Percentiles rank a stretch among this genome's conserved stretches.
phyloP scores from a whole-genome alignment of 1,284 basidiomycete genomes.

The Tausonia pullulans region DNA sequence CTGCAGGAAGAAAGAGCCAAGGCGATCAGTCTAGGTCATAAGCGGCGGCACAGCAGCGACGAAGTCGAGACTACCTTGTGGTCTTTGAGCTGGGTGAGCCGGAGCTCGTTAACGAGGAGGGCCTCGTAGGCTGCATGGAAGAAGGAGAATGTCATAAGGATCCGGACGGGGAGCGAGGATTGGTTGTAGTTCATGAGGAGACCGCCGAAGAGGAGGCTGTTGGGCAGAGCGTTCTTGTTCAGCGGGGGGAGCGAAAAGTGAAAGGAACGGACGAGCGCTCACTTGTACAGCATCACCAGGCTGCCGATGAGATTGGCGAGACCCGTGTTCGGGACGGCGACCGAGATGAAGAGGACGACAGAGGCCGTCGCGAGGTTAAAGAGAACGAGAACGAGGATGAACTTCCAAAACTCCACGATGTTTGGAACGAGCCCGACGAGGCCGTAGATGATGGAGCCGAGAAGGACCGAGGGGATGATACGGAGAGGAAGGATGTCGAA shows the following conservation, averaged over 20 bases:
- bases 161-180: conserved; percentile 57
- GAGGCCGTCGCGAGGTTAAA: conserved; percentile 92
- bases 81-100: conserved; percentile 86
- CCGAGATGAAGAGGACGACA: conserved; percentile 78
- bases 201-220: conserved; percentile 85
- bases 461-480: conserved; percentile 84
- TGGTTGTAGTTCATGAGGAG: conserved; percentile 87
- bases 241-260: not conserved
- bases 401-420: conserved; percentile 89
- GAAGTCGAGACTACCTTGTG: conserved; percentile 49
- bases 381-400: conserved; percentile 82
- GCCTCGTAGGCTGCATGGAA: conserved; percentile 99
- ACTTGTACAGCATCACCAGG: conserved; percentile 96
- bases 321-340: conserved; percentile 71
- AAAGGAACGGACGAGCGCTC: conserved; percentile 30
- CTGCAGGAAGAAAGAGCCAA: conserved; percentile 33
- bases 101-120: conserved; percentile 85
- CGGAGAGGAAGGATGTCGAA: conserved; percentile 93
- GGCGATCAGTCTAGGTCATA: not conserved
- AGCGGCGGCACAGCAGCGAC: too few relatives aligned
- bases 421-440: conserved; percentile 87
- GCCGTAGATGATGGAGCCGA: conserved; percentile 86
- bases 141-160: conserved; percentile 85
- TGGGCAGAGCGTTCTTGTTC: not conserved
- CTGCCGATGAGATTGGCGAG: conserved; percentile 90